phyloP scores from a whole-genome alignment of 495 filamentous ascomycete species.

The Lophiotrema nucula region DNA sequence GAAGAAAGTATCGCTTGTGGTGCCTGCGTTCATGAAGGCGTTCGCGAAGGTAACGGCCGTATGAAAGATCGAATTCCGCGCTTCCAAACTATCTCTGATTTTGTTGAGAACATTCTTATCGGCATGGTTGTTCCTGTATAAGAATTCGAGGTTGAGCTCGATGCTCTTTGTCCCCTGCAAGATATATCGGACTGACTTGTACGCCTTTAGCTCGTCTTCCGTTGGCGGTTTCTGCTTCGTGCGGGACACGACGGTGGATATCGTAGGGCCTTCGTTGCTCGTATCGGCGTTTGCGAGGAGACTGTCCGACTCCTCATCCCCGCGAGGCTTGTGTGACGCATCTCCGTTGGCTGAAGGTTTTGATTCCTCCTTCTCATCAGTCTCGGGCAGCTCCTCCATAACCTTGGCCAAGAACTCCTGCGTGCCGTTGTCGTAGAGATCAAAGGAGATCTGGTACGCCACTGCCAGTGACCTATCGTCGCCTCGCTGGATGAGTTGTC shows the following conservation, averaged over 20 bases:
- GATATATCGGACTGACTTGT: constrained; percentile 78
- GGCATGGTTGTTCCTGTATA: constrained; percentile 90
- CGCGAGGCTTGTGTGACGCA: constrained; percentile 29
- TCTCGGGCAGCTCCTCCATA: constrained; percentile 68
- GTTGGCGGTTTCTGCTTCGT: constrained; percentile 36
- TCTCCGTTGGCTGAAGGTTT: constrained; percentile 42
- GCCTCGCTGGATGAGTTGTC: constrained; percentile 75
- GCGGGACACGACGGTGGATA: constrained; percentile 39
- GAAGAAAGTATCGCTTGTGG: constrained; percentile 96
- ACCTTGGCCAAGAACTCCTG: constrained; percentile 95
- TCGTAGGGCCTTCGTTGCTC: constrained; percentile 28
- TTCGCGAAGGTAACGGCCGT: constrained; percentile 95
- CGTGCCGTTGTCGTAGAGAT: constrained; percentile 95
- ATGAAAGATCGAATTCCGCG: constrained; percentile 97
- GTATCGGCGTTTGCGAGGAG: constrained; percentile 38
- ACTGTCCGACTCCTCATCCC: constrained; percentile 46
- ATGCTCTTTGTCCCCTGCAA: constrained; percentile 89
- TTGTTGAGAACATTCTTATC: constrained; percentile 90
- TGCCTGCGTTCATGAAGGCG: constrained; percentile 99
- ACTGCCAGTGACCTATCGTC: constrained; percentile 74
- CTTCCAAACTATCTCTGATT: constrained; percentile 90
- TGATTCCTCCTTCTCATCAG: constrained; percentile 48
- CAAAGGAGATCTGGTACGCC: constrained; percentile 97
- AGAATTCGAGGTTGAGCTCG: constrained; percentile 90
- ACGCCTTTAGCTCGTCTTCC: constrained; percentile 56